These are phyloP conservation scores for Tylopilus intermedius DNA, from an alignment of 768 basidiomycete species.

Conservation along the genomic window DNA sequence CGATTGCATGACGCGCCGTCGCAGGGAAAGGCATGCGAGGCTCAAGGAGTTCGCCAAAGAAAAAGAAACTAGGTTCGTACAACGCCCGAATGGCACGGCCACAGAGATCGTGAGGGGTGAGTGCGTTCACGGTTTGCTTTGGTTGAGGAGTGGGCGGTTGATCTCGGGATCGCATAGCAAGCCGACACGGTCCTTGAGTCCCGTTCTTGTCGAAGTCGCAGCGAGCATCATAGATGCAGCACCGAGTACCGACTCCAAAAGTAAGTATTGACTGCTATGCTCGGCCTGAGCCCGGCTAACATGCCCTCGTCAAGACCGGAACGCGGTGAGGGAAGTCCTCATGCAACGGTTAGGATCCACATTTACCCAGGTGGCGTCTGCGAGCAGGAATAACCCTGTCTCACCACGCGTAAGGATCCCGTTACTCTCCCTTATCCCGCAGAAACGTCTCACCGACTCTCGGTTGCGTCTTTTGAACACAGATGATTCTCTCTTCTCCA, in stretches of 20 bases:
- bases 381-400: slow-evolving; percentile 50
- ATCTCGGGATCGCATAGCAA: slow-evolving; percentile 34
- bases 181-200: no score
- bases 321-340: slow-evolving; percentile 49
- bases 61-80: no score
- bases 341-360: slow-evolving; percentile 52
- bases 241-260: slow-evolving; percentile 52
- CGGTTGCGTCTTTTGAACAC: background rate
- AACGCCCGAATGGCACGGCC: no score
- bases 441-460: background rate
- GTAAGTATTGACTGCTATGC: slow-evolving; percentile 29
- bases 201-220: slow-evolving; percentile 41
- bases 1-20: no score
- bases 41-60: no score
- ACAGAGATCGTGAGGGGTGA: no score
- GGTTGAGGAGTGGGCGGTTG: no score
- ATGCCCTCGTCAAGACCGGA: slow-evolving; percentile 45
- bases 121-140: no score
- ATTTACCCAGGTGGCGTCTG: slow-evolving; percentile 49
- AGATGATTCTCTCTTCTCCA: slow-evolving; percentile 49
- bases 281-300: background rate
- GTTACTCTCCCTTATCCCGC: background rate
- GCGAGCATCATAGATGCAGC: slow-evolving; percentile 64
- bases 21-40: no score
- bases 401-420: slow-evolving; percentile 41